Percentiles rank a stretch among this genome's conserved stretches.
Conservation (phyloP, 2,329 filamentous ascomycete species). For the Penicillium hordei region DNA sequence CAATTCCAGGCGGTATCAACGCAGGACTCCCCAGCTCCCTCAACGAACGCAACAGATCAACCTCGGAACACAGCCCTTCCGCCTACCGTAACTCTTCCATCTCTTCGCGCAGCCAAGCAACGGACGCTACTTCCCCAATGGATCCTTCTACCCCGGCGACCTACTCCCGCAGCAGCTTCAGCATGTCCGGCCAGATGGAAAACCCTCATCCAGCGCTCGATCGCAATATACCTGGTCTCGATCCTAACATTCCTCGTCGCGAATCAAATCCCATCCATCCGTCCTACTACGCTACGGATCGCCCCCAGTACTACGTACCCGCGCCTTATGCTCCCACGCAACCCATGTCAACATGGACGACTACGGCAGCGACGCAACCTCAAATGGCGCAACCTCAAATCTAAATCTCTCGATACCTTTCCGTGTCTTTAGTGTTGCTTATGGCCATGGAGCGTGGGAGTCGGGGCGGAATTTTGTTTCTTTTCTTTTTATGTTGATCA, state of each 20-base stretch:
- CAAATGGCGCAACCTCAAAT: constrained; percentile 42
- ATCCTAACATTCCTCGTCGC: constrained; percentile 36
- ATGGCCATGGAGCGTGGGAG: constrained; percentile 9
- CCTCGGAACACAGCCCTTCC: constrained; percentile 37
- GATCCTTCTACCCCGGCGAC: constrained; percentile 39
- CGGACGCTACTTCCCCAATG: constrained; percentile 41
- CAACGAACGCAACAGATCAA: constrained; percentile 39
- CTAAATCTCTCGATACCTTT: constrained; percentile 23
- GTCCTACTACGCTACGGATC: constrained; percentile 38
- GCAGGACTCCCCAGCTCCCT: constrained; percentile 34
- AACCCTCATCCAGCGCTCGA: constrained; percentile 32
- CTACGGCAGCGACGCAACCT: constrained; percentile 39
- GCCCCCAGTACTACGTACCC: constrained; percentile 37
- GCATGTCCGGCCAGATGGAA: constrained; percentile 37
- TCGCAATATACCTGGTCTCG: constrained; percentile 34
- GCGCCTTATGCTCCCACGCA: constrained; percentile 34
- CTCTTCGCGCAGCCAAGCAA: constrained; percentile 39
- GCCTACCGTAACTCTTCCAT: constrained; percentile 44
- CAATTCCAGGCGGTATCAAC: constrained; percentile 35
- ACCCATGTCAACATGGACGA: constrained; percentile 39
- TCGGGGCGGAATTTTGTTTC: background rate
- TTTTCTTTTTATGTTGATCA: background rate
- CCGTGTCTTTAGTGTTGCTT: constrained; percentile 4
- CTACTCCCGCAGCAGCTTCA: constrained; percentile 42
- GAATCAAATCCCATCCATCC: constrained; percentile 37